A percentile compares a stretch with the other conserved stretches of the same genome.
Evolutionary conservation across 495 filamentous ascomycete species (phyloP).

Genomic region (Lindgomyces ingoldianus): DNA sequence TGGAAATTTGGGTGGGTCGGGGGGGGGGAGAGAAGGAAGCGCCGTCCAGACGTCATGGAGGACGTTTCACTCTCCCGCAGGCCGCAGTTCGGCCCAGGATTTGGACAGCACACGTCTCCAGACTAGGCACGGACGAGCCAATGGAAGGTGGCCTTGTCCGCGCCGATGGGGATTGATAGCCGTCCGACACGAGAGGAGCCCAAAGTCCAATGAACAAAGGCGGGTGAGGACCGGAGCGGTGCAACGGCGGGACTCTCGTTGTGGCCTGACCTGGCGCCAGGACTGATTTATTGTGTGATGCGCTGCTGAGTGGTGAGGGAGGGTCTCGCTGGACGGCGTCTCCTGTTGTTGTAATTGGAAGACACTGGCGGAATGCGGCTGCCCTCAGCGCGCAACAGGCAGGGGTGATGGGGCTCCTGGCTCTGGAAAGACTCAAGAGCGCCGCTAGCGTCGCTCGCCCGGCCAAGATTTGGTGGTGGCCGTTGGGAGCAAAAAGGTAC

Average conservation of each 20-base stretch:
- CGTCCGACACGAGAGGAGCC: neutral
- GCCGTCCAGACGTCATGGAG: neutral
- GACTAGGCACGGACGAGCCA: neutral
- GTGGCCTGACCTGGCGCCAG: neutral
- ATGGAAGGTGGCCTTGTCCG: neutral
- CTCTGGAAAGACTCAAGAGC: neutral
- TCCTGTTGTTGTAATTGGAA: no score
- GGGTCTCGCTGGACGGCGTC: neutral
- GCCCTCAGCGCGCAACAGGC: no score
- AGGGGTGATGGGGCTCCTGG: neutral
- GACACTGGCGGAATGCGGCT: no score
- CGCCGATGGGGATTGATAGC: neutral
- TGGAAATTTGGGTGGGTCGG: neutral
- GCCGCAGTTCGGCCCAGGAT: neutral
- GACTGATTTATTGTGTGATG: neutral
- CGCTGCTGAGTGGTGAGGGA: neutral
- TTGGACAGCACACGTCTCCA: neutral
- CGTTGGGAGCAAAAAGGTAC: slow-evolving; percentile 1
- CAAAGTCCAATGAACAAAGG: neutral
- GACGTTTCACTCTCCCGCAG: neutral
- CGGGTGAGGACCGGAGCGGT: neutral
- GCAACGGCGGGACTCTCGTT: neutral
- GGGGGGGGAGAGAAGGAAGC: neutral
- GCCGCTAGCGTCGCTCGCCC: neutral
- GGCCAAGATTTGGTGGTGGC: neutral